Evolutionary conservation across 2,329 filamentous ascomycete species (phyloP).

Genomic region (Colletotrichum salicis): DNA sequence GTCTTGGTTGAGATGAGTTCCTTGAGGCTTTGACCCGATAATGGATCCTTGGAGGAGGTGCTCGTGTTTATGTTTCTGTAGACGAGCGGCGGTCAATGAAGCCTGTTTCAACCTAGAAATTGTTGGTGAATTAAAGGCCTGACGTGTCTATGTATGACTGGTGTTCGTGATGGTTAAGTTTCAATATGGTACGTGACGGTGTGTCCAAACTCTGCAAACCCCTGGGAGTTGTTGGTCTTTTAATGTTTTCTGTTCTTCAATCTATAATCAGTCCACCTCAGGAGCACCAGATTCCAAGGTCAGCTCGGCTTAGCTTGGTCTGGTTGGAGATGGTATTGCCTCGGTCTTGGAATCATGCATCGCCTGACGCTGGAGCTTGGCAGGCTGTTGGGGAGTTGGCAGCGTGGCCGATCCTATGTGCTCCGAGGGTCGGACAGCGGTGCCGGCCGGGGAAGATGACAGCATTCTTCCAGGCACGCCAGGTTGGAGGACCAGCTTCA

Average conservation of each 20-base stretch:
- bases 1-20: neutral
- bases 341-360: conserved; percentile 19
- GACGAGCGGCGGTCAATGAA: neutral
- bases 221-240: neutral
- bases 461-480: neutral
- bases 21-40: neutral
- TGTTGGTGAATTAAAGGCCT: conserved; percentile 10
- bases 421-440: conserved; percentile 27
- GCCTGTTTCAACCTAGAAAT: conserved; percentile 2
- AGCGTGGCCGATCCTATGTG: conserved; percentile 10
- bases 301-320: conserved; percentile 8
- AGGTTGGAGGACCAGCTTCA: neutral
- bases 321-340: conserved; percentile 3
- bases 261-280: conserved; percentile 27
- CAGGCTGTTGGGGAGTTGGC: neutral
- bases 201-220: neutral
- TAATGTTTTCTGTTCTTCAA: neutral
- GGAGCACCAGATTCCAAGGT: neutral
- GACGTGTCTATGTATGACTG: conserved; percentile 16
- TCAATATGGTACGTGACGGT: neutral
- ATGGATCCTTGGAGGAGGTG: neutral
- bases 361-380: conserved; percentile 30
- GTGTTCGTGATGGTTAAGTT: neutral
- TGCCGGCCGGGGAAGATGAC: conserved; percentile 24
- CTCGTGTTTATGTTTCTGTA: neutral